Conservation (phyloP, 73 alveolate genomes). For the Uronychia setigera region DNA sequence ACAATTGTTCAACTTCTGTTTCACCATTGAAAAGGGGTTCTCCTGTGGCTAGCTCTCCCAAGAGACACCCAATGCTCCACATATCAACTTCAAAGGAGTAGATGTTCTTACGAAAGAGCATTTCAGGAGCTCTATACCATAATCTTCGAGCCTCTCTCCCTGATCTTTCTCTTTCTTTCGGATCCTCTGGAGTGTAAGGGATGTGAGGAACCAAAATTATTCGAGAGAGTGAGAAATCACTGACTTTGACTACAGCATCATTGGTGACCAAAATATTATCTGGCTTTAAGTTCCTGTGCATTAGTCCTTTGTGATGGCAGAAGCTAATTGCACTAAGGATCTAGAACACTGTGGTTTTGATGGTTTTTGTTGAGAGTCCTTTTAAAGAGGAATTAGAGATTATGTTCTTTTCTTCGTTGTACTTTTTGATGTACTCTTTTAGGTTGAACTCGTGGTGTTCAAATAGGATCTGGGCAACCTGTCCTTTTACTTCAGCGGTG, state of each 20-base stretch:
- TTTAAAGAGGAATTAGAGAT: background rate
- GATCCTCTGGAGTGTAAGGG: slow-evolving; percentile 98
- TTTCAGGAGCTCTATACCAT: slow-evolving; percentile 98
- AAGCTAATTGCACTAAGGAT: background rate
- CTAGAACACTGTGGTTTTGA: slow-evolving; percentile 25
- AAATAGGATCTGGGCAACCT: slow-evolving; percentile 45
- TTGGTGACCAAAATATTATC: slow-evolving; percentile 21
- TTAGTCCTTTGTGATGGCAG: slow-evolving; percentile 13
- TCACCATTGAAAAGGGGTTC: slow-evolving; percentile 92
- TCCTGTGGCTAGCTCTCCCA: slow-evolving; percentile 88
- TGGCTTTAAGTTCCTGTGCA: slow-evolving; percentile 18
- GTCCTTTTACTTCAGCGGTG: slow-evolving; percentile 52
- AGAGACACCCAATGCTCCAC: slow-evolving; percentile 96
- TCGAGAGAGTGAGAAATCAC: slow-evolving; percentile 95
- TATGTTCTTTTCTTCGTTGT: background rate
- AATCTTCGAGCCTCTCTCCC: slow-evolving; percentile 93
- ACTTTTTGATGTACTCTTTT: slow-evolving; percentile 62
- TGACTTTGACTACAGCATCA: slow-evolving; percentile 79
- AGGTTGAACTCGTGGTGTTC: slow-evolving; percentile 63
- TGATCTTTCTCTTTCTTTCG: slow-evolving; percentile 96
- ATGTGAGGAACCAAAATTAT: slow-evolving; percentile 77
- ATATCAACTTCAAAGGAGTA: slow-evolving; percentile 95
- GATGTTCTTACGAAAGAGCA: slow-evolving; percentile 80
- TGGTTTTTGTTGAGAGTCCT: background rate
- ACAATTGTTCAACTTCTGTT: slow-evolving; percentile 83